Conservation (phyloP, 129 eudicot genomes). For the Kitagawia praeruptora region DNA sequence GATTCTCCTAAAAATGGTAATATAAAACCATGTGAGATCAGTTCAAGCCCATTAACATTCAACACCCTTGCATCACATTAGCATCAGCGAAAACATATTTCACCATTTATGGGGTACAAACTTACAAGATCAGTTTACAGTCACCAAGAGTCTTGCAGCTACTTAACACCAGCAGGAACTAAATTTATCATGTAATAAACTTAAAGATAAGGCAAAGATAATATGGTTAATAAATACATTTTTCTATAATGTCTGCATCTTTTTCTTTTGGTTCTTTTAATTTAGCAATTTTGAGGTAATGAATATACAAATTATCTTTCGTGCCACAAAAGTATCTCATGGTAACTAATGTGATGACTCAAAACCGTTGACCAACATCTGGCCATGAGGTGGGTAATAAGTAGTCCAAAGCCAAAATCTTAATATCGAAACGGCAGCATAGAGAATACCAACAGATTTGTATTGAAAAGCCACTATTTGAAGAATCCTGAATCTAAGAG, state of each 20-base stretch:
- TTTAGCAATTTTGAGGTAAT: no score
- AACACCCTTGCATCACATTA: not conserved
- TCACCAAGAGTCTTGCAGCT: not conserved
- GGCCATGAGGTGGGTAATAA: not conserved
- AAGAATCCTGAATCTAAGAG: not conserved
- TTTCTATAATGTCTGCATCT: no score
- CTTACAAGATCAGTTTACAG: not conserved
- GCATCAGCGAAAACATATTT: not conserved
- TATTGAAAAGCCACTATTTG: not conserved
- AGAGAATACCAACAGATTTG: not conserved
- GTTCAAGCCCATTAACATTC: not conserved
- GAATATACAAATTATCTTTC: no score
- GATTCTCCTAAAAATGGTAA: slow-evolving; percentile 56
- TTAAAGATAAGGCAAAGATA: not conserved
- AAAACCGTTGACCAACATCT: not conserved
- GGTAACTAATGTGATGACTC: not conserved
- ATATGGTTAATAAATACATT: no score
- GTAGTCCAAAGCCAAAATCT: not conserved
- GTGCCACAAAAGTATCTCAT: not conserved
- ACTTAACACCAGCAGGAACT: not conserved
- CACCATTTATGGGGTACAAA: not conserved
- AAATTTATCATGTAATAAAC: not conserved
- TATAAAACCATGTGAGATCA: slow-evolving; percentile 10
- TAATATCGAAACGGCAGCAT: not conserved
- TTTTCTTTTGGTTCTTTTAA: no score